Percentiles rank a stretch among this genome's conserved stretches.
These are phyloP conservation scores for Arabidopsis thaliana DNA, from an alignment of 345 rosid genomes.

Conservation along the genomic window DNA sequence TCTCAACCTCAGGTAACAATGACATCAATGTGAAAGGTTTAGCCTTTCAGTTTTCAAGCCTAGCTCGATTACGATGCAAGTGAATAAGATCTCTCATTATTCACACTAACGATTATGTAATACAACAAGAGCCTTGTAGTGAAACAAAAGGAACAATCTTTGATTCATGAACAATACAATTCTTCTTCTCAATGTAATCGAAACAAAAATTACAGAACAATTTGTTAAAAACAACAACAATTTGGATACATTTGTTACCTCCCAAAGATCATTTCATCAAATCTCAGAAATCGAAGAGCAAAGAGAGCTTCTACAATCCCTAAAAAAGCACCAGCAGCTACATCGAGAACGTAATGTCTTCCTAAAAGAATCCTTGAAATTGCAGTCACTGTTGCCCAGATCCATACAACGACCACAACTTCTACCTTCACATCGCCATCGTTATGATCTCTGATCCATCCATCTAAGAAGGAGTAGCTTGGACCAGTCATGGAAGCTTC, in stretches of 20 bases:
- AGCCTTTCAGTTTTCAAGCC: background rate
- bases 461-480: slow-evolving; percentile 37
- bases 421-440: slow-evolving; percentile 34
- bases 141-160: slow-evolving; percentile 29
- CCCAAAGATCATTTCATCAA: slow-evolving; percentile 18
- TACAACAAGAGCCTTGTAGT: slow-evolving; percentile 8
- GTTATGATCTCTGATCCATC: slow-evolving; percentile 36
- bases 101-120: slow-evolving; percentile 2
- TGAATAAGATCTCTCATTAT: background rate
- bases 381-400: slow-evolving; percentile 75
- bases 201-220: background rate
- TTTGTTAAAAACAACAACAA: background rate
- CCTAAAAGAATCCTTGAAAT: slow-evolving; percentile 83
- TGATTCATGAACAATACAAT: slow-evolving; percentile 17
- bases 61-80: background rate
- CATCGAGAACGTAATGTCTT: slow-evolving; percentile 74
- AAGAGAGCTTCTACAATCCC: slow-evolving; percentile 68
- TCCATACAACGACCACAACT: slow-evolving; percentile 50
- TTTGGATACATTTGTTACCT: slow-evolving; percentile 32
- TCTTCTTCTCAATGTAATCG: slow-evolving; percentile 2
- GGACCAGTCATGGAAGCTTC: background rate
- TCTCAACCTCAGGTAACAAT: slow-evolving; percentile 24
- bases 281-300: slow-evolving; percentile 56
- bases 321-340: slow-evolving; percentile 67
- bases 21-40: slow-evolving; percentile 18